Percentiles rank a stretch among this genome's conserved stretches.
These are phyloP conservation scores for Clarireedia homoeocarpa DNA, from an alignment of 2,329 filamentous ascomycete species.

Conservation along the genomic window DNA sequence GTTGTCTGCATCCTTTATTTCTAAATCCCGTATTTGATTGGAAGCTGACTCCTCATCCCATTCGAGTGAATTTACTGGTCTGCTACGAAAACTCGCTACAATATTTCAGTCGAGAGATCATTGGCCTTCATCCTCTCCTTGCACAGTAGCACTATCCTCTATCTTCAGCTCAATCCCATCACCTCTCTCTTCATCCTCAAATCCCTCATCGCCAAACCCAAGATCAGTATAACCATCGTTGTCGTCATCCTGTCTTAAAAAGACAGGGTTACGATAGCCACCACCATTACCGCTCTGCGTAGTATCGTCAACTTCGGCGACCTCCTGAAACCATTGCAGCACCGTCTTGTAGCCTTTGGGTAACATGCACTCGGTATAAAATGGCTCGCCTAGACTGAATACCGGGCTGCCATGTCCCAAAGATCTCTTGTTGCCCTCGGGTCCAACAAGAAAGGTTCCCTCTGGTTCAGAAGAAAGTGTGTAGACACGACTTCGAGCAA, in stretches of 20 bases:
- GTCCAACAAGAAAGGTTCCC: constrained; percentile 45
- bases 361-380: constrained; percentile 55
- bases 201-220: constrained; percentile 5
- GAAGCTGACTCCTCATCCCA: no score
- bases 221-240: constrained; percentile 9
- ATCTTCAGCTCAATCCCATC: constrained; percentile 6
- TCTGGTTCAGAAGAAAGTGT: constrained; percentile 43
- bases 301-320: constrained; percentile 36
- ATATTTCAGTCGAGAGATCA: background rate
- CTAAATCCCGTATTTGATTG: no score
- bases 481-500: constrained; percentile 51
- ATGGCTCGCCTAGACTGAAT: constrained; percentile 57
- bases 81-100: background rate
- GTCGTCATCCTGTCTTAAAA: constrained; percentile 13
- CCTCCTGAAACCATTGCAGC: constrained; percentile 52
- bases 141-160: background rate
- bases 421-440: constrained; percentile 32
- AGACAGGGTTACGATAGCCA: constrained; percentile 31
- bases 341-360: constrained; percentile 45
- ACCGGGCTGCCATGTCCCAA: constrained; percentile 51
- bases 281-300: background rate
- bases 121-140: background rate
- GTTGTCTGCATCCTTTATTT: no score
- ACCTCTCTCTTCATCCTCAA: background rate
- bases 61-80: background rate